A percentile compares a stretch with the other conserved stretches of the same genome.
phyloP scores from a whole-genome alignment of 2,329 filamentous ascomycete genomes.

The Ascochyta rabiei region DNA sequence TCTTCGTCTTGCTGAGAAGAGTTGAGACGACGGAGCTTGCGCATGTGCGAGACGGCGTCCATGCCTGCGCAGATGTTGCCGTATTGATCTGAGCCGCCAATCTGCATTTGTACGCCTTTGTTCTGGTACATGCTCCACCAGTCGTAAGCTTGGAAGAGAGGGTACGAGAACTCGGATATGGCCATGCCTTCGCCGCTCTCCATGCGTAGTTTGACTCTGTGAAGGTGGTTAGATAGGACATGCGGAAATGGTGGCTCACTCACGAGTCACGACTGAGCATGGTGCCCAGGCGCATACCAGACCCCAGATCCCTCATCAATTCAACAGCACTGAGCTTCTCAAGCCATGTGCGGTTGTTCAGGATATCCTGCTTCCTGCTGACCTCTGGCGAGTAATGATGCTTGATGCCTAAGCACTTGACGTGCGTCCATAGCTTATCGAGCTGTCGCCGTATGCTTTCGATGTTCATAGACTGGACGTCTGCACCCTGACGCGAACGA shows the following conservation, averaged over 20 bases:
- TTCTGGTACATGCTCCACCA: constrained; percentile 86
- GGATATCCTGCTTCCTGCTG: constrained; percentile 69
- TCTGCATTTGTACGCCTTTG: constrained; percentile 77
- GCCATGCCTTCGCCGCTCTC: constrained; percentile 91
- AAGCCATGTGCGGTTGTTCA: constrained; percentile 88
- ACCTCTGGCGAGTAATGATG: constrained; percentile 69
- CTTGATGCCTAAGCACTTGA: constrained; percentile 68
- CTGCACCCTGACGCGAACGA: constrained; percentile 60
- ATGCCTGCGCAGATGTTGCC: constrained; percentile 94
- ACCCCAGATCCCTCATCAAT: constrained; percentile 75
- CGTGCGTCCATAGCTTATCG: constrained; percentile 74
- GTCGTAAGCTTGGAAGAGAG: constrained; percentile 93
- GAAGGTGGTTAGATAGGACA: constrained; percentile 21
- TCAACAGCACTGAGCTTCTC: constrained; percentile 73
- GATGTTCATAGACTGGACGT: constrained; percentile 67
- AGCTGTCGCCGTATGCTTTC: constrained; percentile 73
- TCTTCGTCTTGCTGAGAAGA: constrained; percentile 27
- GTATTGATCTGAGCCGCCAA: constrained; percentile 94
- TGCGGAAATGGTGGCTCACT: constrained; percentile 47
- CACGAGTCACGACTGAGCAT: constrained; percentile 90
- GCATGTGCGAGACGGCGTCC: constrained; percentile 81
- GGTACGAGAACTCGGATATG: constrained; percentile 90
- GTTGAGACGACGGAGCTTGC: constrained; percentile 37
- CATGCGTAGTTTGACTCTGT: constrained; percentile 79
- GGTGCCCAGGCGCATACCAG: constrained; percentile 75